These are phyloP conservation scores for Thymus mandschuricus DNA, from an alignment of 257 asterid species.

Conservation along the genomic window DNA sequence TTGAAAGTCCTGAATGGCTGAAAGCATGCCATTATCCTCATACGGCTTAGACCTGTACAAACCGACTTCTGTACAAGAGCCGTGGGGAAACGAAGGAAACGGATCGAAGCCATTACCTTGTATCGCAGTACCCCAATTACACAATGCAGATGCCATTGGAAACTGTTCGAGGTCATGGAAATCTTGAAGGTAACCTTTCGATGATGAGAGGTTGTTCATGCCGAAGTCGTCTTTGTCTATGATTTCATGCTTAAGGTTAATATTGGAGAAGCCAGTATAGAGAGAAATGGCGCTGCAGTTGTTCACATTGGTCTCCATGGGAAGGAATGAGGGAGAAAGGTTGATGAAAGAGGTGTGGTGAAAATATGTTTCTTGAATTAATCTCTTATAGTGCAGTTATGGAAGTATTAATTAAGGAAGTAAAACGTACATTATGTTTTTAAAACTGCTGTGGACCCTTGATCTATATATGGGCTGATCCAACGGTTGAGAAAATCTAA, in stretches of 20 bases:
- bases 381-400: conserved; percentile 39
- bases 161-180: conserved; percentile 57
- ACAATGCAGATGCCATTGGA: conserved; percentile 33
- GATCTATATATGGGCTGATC: conserved; percentile 37
- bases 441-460: conserved; percentile 32
- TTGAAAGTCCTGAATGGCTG: conserved; percentile 38
- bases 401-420: conserved; percentile 40
- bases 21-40: conserved; percentile 40
- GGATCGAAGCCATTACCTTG: conserved; percentile 49
- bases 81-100: conserved; percentile 49
- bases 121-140: conserved; percentile 41
- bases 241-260: conserved; percentile 44
- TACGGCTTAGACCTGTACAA: conserved; percentile 43
- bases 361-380: conserved; percentile 36
- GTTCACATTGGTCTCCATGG: conserved; percentile 40
- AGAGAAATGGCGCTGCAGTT: conserved; percentile 28
- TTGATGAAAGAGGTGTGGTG: conserved; percentile 29
- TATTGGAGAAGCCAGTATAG: conserved; percentile 36
- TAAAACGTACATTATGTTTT: conserved; percentile 44
- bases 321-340: conserved; percentile 33
- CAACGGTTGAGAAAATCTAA: conserved; percentile 25
- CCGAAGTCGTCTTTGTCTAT: conserved; percentile 47
- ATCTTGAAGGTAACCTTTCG: conserved; percentile 58
- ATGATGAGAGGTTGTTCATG: conserved; percentile 36
- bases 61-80: conserved; percentile 34